These are phyloP conservation scores for Debaryomycetaceae sp. DNA, from an alignment of 1,139 yeast genomes.

Conservation along the genomic window DNA sequence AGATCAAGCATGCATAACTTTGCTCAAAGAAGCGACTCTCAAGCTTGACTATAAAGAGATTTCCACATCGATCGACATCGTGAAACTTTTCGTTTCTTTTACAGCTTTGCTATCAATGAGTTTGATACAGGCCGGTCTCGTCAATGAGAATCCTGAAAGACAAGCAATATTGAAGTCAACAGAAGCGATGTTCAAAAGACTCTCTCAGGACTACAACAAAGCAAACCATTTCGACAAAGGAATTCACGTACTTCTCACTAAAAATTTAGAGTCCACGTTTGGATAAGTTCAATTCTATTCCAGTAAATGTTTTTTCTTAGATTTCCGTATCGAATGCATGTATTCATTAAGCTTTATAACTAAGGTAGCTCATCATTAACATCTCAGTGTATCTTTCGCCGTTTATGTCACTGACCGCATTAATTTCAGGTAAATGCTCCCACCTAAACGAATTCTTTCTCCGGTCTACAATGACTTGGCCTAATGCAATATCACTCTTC, in stretches of 20 bases:
- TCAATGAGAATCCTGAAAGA: not conserved
- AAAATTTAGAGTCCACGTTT: not conserved
- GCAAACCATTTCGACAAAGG: not conserved
- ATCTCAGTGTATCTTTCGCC: not conserved
- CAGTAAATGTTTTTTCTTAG: not conserved
- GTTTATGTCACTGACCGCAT: not conserved
- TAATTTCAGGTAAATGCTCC: not conserved
- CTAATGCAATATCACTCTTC: not conserved
- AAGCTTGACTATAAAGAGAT: not conserved
- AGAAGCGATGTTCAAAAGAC: not conserved
- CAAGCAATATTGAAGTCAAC: not conserved
- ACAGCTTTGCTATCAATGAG: not conserved
- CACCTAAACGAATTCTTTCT: not conserved
- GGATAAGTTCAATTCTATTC: too few species aligned
- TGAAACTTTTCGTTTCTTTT: not conserved
- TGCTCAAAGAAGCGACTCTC: not conserved
- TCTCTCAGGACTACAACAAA: not conserved
- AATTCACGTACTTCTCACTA: not conserved
- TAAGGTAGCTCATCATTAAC: not conserved
- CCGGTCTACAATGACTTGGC: not conserved
- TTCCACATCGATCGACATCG: not conserved
- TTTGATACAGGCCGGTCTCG: not conserved
- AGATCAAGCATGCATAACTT: not conserved
- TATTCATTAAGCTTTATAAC: not conserved
- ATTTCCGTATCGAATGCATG: too few species aligned